Evolutionary conservation across 1,139 yeast genomes (phyloP).

Genomic region (Suhomyces chickasaworum): DNA sequence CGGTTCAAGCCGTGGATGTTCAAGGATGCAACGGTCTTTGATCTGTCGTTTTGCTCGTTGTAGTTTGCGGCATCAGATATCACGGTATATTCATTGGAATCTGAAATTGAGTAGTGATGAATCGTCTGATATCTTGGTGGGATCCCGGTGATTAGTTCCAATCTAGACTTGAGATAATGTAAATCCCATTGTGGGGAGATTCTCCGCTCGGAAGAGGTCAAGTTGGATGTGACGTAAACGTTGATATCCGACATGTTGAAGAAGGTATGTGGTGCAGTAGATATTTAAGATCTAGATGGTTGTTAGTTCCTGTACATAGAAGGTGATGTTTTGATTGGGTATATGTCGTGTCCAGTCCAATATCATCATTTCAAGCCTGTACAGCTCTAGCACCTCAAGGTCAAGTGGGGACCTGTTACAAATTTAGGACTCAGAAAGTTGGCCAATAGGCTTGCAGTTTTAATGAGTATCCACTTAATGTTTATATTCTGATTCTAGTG

Average conservation of each 20-base stretch:
- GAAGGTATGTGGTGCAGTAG: not conserved
- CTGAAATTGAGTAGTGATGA: slow-evolving; percentile 47
- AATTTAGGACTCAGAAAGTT: too few species aligned
- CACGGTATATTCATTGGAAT: slow-evolving; percentile 37
- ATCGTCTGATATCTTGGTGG: slow-evolving; percentile 61
- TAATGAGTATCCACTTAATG: too few species aligned
- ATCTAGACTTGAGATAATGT: slow-evolving; percentile 52
- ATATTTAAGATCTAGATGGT: not conserved
- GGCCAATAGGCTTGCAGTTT: too few species aligned
- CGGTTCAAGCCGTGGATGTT: slow-evolving; percentile 42
- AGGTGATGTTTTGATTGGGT: too few species aligned
- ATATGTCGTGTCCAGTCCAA: too few species aligned
- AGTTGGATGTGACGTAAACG: slow-evolving; percentile 61
- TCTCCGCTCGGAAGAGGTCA: slow-evolving; percentile 72
- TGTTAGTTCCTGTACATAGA: not conserved
- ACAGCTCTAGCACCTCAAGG: too few species aligned
- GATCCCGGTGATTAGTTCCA: slow-evolving; percentile 80
- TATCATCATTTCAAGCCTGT: too few species aligned
- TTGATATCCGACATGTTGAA: slow-evolving; percentile 47
- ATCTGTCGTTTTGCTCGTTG: slow-evolving; percentile 19
- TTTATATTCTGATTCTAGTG: too few species aligned
- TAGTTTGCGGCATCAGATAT: slow-evolving; percentile 25
- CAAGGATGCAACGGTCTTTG: slow-evolving; percentile 22
- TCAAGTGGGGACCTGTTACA: too few species aligned
- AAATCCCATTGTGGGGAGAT: slow-evolving; percentile 67